Percentiles rank a stretch among this genome's conserved stretches.
phyloP scores from a whole-genome alignment of 2,329 filamentous ascomycete genomes.

The Celoporthe dispersa region DNA sequence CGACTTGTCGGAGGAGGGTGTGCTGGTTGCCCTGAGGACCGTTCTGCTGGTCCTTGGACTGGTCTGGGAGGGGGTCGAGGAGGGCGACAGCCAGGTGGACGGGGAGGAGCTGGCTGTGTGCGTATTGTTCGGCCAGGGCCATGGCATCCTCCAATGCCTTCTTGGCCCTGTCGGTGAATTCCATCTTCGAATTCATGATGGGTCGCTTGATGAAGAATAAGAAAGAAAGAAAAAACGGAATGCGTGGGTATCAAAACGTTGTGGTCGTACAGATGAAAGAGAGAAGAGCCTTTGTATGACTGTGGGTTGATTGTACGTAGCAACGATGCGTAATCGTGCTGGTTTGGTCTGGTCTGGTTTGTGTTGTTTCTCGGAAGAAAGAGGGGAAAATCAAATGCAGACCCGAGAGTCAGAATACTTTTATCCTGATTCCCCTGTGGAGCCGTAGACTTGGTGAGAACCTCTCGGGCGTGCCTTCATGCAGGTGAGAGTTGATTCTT shows the following conservation, averaged over 20 bases:
- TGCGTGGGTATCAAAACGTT: slow-evolving; percentile 15
- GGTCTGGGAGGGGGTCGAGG: slow-evolving; percentile 74
- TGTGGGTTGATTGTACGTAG: neutral
- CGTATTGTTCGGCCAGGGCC: slow-evolving; percentile 84
- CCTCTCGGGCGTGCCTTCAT: slow-evolving; percentile 12
- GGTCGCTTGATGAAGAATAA: slow-evolving; percentile 22
- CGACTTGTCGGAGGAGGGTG: slow-evolving; percentile 92
- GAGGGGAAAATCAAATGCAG: neutral
- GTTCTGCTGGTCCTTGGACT: slow-evolving; percentile 84
- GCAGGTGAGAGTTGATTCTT: slow-evolving; percentile 17
- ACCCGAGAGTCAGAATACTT: slow-evolving; percentile 9
- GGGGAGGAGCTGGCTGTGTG: slow-evolving; percentile 87
- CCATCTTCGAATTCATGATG: slow-evolving; percentile 76
- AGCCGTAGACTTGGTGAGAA: slow-evolving; percentile 21
- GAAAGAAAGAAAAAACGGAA: slow-evolving; percentile 8
- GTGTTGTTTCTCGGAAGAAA: slow-evolving; percentile 5
- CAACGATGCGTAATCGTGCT: slow-evolving; percentile 24
- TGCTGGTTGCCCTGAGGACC: slow-evolving; percentile 63
- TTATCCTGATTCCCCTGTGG: slow-evolving; percentile 26
- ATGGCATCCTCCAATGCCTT: slow-evolving; percentile 90
- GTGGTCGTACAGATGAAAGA: neutral
- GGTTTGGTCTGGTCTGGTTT: slow-evolving; percentile 1
- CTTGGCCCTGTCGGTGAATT: slow-evolving; percentile 92
- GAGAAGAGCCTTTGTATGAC: neutral
- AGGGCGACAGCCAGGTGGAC: slow-evolving; percentile 86